Base-by-base conservation (phyloP, 2,329 filamentous ascomycete species). In the Keithomyces neogunnii region DNA sequence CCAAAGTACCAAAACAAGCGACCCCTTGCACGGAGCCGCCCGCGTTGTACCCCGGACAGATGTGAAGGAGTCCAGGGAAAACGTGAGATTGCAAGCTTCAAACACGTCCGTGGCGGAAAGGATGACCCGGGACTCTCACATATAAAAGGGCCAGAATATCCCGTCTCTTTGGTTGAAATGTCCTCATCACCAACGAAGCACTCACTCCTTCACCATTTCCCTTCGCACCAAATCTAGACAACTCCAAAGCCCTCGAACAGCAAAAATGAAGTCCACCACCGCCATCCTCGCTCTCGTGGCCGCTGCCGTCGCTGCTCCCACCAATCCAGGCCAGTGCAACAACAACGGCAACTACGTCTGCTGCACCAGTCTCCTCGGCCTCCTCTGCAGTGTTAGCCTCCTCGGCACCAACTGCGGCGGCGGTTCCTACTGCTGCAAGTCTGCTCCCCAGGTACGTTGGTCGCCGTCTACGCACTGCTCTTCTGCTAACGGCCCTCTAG, bases 221-320 rank as follows among this genome's bases (percentile, higher is more conserved):
- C 8, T 28, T 13, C 2, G 3, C 9, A 11, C 29, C 31, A 19
- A 19, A 19, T 1, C 19, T 19, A 19, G 19, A 19, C 38, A 50
- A 29, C 43, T 29, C 35, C 10, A 39, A 19, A 19, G 19, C 31
- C 32, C 33, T 39, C 31, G 35, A 43, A 43, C 28, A 43, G 39
- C 28, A 39, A 53, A 43, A 3, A 53, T 53, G 52, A 53, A 53
- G 52, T 51, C 11, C 45, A 28, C 45, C 10, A 7, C 45, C 43
- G 52, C 36, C 42, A 13, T 53, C 29, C 10, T 45, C 30, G 49
- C 45, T 31, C 48, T 53, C 7, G 52, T 49, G 11, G 49, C 52
- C 35, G 19, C 45, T 33, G 51, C 11, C 33, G 28, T 42, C 0
- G 52, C 52, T 35, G 49, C 11, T 42, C 52, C 52, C 26, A 49